phyloP scores from a whole-genome alignment of 768 basidiomycete genomes.

The Tulasnella sp. region DNA sequence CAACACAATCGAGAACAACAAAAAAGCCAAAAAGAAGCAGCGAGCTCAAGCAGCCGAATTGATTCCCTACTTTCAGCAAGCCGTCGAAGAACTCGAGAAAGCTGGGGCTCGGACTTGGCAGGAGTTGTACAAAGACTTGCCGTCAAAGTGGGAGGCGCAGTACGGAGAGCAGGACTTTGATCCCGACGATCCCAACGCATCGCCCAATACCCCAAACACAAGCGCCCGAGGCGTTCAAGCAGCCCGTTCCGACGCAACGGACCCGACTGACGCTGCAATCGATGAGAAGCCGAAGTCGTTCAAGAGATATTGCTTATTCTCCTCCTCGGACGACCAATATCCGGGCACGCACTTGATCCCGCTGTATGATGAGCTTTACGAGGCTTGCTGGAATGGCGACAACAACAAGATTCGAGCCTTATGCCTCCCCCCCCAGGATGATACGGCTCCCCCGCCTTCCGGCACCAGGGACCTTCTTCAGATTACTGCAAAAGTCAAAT shows the following conservation, averaged over 20 bases:
- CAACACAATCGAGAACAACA: neutral
- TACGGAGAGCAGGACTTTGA: slow-evolving; percentile 22
- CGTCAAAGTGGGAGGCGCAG: neutral
- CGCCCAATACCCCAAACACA: neutral
- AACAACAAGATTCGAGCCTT: slow-evolving; percentile 44
- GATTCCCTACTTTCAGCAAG: slow-evolving; percentile 32
- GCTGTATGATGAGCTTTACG: slow-evolving; percentile 48
- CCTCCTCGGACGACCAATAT: neutral
- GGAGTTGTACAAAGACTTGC: slow-evolving; percentile 35
- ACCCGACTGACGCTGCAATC: slow-evolving; percentile 33
- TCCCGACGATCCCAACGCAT: neutral
- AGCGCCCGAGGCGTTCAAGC: slow-evolving; percentile 25
- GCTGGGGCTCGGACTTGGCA: slow-evolving; percentile 40
- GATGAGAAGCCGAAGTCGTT: neutral
- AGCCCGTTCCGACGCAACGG: slow-evolving; percentile 39
- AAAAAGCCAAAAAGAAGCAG: neutral
- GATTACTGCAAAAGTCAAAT: slow-evolving; percentile 3
- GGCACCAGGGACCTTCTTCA: slow-evolving; percentile 1
- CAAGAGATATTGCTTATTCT: neutral
- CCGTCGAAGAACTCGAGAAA: slow-evolving; percentile 32
- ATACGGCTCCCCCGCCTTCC: slow-evolving; percentile 11
- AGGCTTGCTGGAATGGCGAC: slow-evolving; percentile 49
- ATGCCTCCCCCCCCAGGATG: slow-evolving; percentile 41
- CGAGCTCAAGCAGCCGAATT: slow-evolving; percentile 28
- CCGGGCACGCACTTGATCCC: slow-evolving; percentile 32